A percentile compares a stretch with the other conserved stretches of the same genome.
Evolutionary conservation across 306 rosid species (phyloP).

Genomic region (Cicer judaicum): DNA sequence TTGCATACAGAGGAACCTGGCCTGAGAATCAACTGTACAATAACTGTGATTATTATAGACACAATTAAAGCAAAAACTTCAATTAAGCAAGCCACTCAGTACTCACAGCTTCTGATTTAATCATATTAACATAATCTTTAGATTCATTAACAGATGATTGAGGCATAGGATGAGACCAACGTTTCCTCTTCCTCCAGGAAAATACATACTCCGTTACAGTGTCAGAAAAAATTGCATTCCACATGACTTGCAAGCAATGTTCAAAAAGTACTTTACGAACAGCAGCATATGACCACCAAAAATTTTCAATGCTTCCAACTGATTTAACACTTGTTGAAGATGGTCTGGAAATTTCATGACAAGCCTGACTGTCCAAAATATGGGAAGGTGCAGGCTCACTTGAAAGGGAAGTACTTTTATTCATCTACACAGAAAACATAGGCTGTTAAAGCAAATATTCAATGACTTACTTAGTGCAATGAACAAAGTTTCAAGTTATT

Average conservation of each 20-base stretch:
- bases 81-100: conserved; percentile 54
- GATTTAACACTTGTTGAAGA: conserved; percentile 53
- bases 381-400: conserved; percentile 45
- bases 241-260: conserved; percentile 78
- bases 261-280: conserved; percentile 70
- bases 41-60: conserved; percentile 40
- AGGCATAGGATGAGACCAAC: conserved; percentile 64
- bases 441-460: conserved; percentile 59
- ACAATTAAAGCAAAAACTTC: conserved; percentile 44
- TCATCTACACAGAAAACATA: conserved; percentile 51
- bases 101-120: conserved; percentile 68
- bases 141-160: conserved; percentile 43
- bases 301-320: conserved; percentile 80
- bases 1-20: conserved; percentile 46
- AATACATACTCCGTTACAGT: conserved; percentile 58
- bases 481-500: conserved; percentile 17
- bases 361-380: conserved; percentile 43
- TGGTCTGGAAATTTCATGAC: conserved; percentile 43
- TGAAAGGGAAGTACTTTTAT: conserved; percentile 45
- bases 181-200: conserved; percentile 75
- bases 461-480: conserved; percentile 41
- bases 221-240: conserved; percentile 93
- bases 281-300: conserved; percentile 69
- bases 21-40: conserved; percentile 61
- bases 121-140: conserved; percentile 48